Evolutionary conservation across 768 basidiomycete genomes (phyloP).

Genomic region (Inosperma sp.): DNA sequence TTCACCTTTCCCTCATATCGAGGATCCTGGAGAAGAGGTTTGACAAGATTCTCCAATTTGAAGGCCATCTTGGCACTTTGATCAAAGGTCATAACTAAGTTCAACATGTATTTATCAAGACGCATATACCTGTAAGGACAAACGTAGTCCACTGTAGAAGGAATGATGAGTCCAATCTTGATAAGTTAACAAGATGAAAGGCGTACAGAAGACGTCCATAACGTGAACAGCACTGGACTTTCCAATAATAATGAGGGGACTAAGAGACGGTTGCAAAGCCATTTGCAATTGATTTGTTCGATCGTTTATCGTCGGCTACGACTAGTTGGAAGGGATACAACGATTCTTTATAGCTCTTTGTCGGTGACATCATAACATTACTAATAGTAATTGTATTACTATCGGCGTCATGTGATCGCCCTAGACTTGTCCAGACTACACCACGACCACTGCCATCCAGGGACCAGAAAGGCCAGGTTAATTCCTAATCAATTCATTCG

Average conservation of each 20-base stretch:
- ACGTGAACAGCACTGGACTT: constrained; percentile 61
- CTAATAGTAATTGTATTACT: no score
- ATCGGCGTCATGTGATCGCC: no score
- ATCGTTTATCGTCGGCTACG: not conserved
- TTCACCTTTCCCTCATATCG: constrained; percentile 72
- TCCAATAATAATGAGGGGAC: constrained; percentile 61
- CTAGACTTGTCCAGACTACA: no score
- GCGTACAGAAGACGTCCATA: constrained; percentile 72
- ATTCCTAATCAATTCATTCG: not conserved
- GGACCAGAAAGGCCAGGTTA: no score
- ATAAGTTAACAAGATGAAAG: not conserved
- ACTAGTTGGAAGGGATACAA: no score
- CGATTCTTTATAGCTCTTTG: no score
- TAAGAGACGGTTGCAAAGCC: constrained; percentile 75
- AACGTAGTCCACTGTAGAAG: constrained; percentile 72
- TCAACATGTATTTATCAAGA: not conserved
- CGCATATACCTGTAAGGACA: constrained; percentile 70
- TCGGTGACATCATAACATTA: no score
- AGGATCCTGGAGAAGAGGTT: constrained; percentile 50
- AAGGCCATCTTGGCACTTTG: constrained; percentile 56
- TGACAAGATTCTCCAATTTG: constrained; percentile 55
- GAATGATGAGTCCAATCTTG: not conserved
- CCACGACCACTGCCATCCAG: no score
- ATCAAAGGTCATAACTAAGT: not conserved
- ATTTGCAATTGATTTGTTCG: constrained; percentile 32